A percentile compares a stretch with the other conserved stretches of the same genome.
Conservation (phyloP, 2,329 filamentous ascomycete species). For the Ceratocystis diversiconidia region DNA sequence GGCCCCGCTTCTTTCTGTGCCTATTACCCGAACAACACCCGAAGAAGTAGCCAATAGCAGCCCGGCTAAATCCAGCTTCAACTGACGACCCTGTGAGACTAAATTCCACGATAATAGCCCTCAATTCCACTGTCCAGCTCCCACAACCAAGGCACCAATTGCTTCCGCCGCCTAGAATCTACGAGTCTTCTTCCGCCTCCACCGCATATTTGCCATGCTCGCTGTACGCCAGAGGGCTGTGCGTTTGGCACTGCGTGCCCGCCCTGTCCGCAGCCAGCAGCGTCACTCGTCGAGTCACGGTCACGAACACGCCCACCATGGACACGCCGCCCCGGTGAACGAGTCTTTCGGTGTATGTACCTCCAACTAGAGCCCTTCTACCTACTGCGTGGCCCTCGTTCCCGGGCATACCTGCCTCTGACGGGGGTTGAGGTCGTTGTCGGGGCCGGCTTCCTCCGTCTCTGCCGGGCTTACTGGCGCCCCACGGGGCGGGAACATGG, state of each 20-base stretch:
- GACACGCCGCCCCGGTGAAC: conserved; percentile 33
- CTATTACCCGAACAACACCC: neutral
- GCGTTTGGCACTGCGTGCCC: conserved; percentile 23
- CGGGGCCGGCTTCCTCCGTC: neutral
- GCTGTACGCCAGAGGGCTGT: conserved; percentile 34
- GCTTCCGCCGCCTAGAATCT: neutral
- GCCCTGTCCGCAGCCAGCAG: conserved; percentile 30
- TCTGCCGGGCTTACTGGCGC: neutral
- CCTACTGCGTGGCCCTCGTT: no score
- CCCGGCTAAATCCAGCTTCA: conserved; percentile 7
- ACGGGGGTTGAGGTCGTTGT: no score
- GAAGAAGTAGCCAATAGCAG: conserved; percentile 1
- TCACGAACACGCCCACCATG: conserved; percentile 32
- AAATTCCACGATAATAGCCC: neutral
- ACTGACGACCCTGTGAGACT: neutral
- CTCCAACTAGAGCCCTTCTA: neutral
- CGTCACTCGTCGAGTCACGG: conserved; percentile 37
- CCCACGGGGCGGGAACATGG: neutral
- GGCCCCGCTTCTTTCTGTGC: neutral
- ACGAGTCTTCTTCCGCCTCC: neutral
- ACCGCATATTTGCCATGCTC: conserved; percentile 25
- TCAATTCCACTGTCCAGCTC: conserved; percentile 1
- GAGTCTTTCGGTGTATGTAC: conserved; percentile 44
- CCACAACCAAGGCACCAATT: neutral
- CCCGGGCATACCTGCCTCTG: neutral